A percentile compares a stretch with the other conserved stretches of the same genome.
Conservation (phyloP, 371 early-diverging fungal genomes). For the Saksenaea oblongispora region DNA sequence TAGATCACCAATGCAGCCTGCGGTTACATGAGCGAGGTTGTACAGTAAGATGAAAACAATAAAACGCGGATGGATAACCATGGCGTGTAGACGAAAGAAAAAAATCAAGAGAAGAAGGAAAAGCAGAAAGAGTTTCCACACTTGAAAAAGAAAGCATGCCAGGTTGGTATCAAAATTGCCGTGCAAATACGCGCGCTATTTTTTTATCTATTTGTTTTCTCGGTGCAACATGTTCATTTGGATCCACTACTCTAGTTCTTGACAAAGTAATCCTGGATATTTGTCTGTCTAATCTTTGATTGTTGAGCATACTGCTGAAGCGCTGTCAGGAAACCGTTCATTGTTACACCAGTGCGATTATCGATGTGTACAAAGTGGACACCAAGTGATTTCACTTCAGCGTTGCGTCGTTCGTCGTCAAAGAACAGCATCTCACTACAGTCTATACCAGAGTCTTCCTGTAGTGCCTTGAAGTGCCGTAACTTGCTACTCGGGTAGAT, state of each 20-base stretch:
- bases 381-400: conserved; percentile 36
- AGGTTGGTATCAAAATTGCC: neutral
- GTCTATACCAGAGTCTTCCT: conserved; percentile 35
- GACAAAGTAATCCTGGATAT: neutral
- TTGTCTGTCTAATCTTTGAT: conserved; percentile 24
- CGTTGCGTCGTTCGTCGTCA: conserved; percentile 57
- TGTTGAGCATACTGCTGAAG: conserved; percentile 25
- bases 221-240: neutral
- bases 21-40: neutral
- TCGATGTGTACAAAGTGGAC: conserved; percentile 38
- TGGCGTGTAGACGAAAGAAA: neutral
- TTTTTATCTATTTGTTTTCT: neutral
- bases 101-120: neutral
- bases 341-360: conserved; percentile 31
- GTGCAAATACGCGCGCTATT: neutral
- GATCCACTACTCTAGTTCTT: neutral
- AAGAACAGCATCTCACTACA: conserved; percentile 61
- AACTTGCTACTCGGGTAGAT: conserved; percentile 49
- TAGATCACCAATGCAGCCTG: conserved; percentile 19
- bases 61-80: neutral
- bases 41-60: neutral
- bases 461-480: conserved; percentile 40
- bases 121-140: neutral
- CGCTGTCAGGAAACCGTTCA: conserved; percentile 29
- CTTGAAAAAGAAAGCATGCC: neutral